Conservation (phyloP, 129 eudicot species). For the Mikania micrantha region DNA sequence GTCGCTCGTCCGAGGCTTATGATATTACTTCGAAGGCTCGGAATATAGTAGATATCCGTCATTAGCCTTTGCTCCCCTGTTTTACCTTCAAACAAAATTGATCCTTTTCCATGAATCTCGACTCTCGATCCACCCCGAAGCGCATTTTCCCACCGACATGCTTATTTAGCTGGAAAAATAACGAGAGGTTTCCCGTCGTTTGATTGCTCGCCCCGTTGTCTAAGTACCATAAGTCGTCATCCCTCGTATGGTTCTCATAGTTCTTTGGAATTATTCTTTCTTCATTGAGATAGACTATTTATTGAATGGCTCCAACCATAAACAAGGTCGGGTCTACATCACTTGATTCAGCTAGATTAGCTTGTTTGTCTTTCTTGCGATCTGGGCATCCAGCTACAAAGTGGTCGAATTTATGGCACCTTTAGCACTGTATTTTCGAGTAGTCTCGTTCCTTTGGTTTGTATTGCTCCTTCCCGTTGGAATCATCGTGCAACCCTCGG, state of each 20-base stretch:
- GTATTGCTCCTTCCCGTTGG: too few relatives aligned
- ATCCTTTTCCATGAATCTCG: neutral
- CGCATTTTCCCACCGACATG: too few relatives aligned
- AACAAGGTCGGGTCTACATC: neutral
- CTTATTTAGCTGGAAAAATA: too few relatives aligned
- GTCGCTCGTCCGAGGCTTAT: neutral
- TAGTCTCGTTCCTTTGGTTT: too few relatives aligned
- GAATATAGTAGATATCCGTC: neutral
- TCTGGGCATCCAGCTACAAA: neutral
- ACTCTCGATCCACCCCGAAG: neutral
- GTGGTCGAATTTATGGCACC: neutral
- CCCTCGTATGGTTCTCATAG: neutral
- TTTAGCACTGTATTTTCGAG: neutral
- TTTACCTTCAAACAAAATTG: neutral
- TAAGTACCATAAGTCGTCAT: neutral
- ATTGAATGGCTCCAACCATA: neutral
- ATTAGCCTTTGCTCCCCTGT: neutral
- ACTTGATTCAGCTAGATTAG: neutral
- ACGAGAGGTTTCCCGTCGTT: neutral
- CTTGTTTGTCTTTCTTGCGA: neutral
- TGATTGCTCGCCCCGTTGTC: neutral
- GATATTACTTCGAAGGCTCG: neutral
- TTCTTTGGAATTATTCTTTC: neutral
- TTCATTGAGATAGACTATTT: neutral
- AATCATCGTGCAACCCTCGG: too few relatives aligned